Base-by-base conservation (phyloP, 139 green algal genomes). In the Marvania coccoides region DNA sequence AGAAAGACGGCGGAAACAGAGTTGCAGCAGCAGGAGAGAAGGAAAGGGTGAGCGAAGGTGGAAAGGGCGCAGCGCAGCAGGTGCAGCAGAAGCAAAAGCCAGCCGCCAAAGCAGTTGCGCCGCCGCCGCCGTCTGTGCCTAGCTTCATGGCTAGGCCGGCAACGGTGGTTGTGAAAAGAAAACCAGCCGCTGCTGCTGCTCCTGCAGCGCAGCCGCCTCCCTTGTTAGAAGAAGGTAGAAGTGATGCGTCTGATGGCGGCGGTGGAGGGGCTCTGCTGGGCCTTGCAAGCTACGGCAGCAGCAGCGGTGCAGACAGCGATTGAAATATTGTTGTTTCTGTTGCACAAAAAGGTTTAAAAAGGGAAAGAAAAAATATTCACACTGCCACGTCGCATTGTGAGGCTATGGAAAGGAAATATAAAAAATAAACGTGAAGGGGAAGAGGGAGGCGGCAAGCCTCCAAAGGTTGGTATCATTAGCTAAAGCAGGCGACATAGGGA, bases 81-180 rank as follows among this genome's bases (percentile, higher is more conserved):
- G 8, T 24, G 19, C 39, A 36, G 33, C 19, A 45, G 31, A 28
- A 36, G 47, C 31, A 30, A 5, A 61, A 30, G 4, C 39, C 42
- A 0, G 55, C 36, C 2, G 42, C 24, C 8, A 12, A 19, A 6
- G 38, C 35, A 8, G 31, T 51, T 19, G 42, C 19, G 19, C 42
- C 42, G 37, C 40, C 61, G 14, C 46, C 58, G 13, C 39, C 68
- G 0, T 19, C 39, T 2, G 23, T 74, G 23, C 68, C 68, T 6
- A 60, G 64, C 34, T 74, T 74, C 67, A 55, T 28, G 39, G 58
- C 38, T 9, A 53, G 35, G 24, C 68, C 68, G 0, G 68, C 61
- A 13, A 57, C 68, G 0, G 45, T 74, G 31, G 68, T 74, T 6
- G 68, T 74, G 19, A 74, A 74, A 35, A 40, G 58, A 12, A 74